A percentile compares a stretch with the other conserved stretches of the same genome.
phyloP scores from a whole-genome alignment of 495 filamentous ascomycete genomes.

The Aspergillus saccharolyticus region DNA sequence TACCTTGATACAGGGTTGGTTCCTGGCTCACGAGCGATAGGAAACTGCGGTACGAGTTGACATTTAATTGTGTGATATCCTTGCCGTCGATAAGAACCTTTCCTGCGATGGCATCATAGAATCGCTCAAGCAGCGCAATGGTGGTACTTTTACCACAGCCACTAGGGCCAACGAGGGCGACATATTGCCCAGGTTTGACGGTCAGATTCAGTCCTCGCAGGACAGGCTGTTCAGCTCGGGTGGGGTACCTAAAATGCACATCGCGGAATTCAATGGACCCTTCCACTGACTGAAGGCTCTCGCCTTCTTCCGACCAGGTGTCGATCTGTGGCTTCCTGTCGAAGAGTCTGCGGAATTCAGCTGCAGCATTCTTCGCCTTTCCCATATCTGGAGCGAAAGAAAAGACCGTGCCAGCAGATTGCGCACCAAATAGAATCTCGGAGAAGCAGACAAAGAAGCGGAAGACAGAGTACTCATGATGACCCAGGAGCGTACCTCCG shows the following conservation, averaged over 20 bases:
- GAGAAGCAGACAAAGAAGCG: conserved; percentile 84
- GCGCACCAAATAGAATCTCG: conserved; percentile 74
- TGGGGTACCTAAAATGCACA: conserved; percentile 79
- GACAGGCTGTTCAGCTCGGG: conserved; percentile 72
- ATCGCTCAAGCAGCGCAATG: conserved; percentile 74
- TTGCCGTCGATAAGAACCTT: conserved; percentile 68
- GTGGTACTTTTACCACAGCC: conserved; percentile 84
- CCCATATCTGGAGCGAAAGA: conserved; percentile 84
- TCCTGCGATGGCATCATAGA: conserved; percentile 76
- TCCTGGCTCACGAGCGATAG: conserved; percentile 83
- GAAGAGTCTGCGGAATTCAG: conserved; percentile 70
- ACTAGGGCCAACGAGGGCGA: conserved; percentile 75
- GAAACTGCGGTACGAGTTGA: conserved; percentile 71
- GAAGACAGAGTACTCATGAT: conserved; percentile 62
- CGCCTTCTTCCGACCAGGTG: conserved; percentile 72
- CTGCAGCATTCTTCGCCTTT: conserved; percentile 76
- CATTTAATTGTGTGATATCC: conserved; percentile 67
- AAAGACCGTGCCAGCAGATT: conserved; percentile 83
- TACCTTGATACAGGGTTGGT: conserved; percentile 81
- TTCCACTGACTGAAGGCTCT: conserved; percentile 50
- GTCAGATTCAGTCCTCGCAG: conserved; percentile 67
- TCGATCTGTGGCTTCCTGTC: conserved; percentile 75
- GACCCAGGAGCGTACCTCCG: conserved; percentile 73
- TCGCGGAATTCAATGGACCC: conserved; percentile 73
- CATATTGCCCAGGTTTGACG: conserved; percentile 70